A percentile compares a stretch with the other conserved stretches of the same genome.
These are phyloP conservation scores for Singerocomus rubriflavus DNA, from an alignment of 1,284 basidiomycete species.

Conservation along the genomic window DNA sequence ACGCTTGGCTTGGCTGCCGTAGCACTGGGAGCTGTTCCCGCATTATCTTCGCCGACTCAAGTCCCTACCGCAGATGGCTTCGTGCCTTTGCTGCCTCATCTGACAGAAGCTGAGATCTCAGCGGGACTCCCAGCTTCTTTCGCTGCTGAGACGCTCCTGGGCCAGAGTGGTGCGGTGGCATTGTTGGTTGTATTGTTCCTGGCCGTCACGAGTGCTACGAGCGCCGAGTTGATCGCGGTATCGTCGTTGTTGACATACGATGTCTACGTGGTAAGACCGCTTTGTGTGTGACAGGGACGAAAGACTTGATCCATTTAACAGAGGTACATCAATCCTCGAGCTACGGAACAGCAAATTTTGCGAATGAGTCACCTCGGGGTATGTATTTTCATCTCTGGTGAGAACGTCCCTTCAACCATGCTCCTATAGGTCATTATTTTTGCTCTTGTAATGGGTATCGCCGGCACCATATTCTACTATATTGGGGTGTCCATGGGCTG, in stretches of 20 bases:
- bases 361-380: conserved; percentile 52
- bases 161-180: conserved; percentile 70
- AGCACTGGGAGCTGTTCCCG: conserved; percentile 48
- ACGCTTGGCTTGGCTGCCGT: conserved; percentile 83
- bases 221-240: conserved; percentile 60
- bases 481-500: conserved; percentile 89
- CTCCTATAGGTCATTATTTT: conserved; percentile 60
- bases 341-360: conserved; percentile 60
- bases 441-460: conserved; percentile 75
- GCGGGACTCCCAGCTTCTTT: conserved; percentile 82
- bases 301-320: conserved; percentile 15
- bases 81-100: conserved; percentile 62
- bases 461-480: conserved; percentile 85
- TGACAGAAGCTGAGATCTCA: conserved; percentile 66
- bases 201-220: conserved; percentile 58
- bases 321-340: conserved; percentile 61
- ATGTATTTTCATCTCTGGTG: conserved; percentile 38
- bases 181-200: conserved; percentile 71
- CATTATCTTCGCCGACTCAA: conserved; percentile 25
- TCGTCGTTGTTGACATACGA: conserved; percentile 74
- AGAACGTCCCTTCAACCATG: conserved; percentile 27
- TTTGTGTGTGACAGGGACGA: neutral
- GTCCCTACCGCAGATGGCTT: conserved; percentile 37
- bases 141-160: conserved; percentile 77
- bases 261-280: conserved; percentile 57